Evolutionary conservation across 192 early-diverging fungal genomes (phyloP).

Genomic region (Mortierella hygrophila): DNA sequence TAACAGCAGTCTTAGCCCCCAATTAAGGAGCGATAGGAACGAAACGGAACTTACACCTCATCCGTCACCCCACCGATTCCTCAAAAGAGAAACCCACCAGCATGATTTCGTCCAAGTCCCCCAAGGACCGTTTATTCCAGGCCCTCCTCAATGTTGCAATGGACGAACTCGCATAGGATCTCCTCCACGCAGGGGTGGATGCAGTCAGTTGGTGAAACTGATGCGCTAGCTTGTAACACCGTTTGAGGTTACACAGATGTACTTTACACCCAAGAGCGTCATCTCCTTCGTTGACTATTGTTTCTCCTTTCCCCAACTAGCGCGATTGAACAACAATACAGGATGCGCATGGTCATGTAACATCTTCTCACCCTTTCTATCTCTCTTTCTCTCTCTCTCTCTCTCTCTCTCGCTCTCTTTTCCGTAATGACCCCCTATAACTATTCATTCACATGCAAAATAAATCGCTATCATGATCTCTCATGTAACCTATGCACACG

Average conservation of each 20-base stretch:
- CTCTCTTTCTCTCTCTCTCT: no score
- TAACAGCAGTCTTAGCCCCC: no score
- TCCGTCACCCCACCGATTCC: no score
- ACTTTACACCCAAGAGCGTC: background rate
- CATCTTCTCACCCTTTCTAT: no score
- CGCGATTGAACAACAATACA: background rate
- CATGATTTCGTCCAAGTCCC: no score
- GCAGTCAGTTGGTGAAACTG: slow-evolving; percentile 27
- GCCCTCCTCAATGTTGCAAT: slow-evolving; percentile 11
- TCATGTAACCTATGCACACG: no score
- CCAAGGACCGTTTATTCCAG: background rate
- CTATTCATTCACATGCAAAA: no score
- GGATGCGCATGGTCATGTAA: no score
- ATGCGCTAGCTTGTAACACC: slow-evolving; percentile 35
- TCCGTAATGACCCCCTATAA: no score
- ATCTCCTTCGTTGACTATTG: background rate
- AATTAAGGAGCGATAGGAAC: background rate
- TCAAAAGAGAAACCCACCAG: background rate
- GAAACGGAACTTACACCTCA: background rate
- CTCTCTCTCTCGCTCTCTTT: no score
- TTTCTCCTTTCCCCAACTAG: background rate
- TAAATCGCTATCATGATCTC: no score
- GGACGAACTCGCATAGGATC: slow-evolving; percentile 5
- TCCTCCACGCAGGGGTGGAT: slow-evolving; percentile 13
- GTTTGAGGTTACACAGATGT: slow-evolving; percentile 22